phyloP scores from a whole-genome alignment of 257 asterid species.

The Penstemon newberryi region DNA sequence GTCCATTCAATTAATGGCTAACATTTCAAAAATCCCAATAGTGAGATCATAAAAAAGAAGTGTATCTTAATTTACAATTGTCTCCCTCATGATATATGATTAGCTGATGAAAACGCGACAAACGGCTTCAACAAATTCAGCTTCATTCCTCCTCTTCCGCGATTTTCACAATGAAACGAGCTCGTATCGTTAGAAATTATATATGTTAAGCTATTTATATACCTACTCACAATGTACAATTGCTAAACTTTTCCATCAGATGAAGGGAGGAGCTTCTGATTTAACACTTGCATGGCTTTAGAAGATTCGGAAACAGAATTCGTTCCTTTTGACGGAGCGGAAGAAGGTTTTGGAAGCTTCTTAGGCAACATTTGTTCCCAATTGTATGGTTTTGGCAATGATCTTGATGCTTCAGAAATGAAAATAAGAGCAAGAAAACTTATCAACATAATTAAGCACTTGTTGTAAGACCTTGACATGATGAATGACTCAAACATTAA shows the following conservation, averaged over 20 bases:
- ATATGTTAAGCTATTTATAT: constrained; percentile 17
- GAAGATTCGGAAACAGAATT: constrained; percentile 50
- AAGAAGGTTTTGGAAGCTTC: constrained; percentile 78
- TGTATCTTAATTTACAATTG: constrained; percentile 11
- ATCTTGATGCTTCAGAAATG: constrained; percentile 65
- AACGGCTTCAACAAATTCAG: constrained; percentile 2
- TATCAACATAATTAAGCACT: constrained; percentile 37
- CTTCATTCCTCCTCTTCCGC: neutral
- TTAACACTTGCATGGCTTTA: constrained; percentile 29
- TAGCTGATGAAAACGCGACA: neutral
- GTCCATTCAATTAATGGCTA: constrained; percentile 3
- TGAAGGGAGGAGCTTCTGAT: constrained; percentile 49
- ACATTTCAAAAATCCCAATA: constrained; percentile 25
- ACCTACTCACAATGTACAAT: neutral
- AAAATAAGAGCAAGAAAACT: constrained; percentile 53
- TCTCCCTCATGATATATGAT: neutral
- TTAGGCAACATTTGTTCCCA: constrained; percentile 93
- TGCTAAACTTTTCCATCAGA: constrained; percentile 60
- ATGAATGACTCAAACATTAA: constrained; percentile 23
- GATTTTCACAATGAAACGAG: neutral
- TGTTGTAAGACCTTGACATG: constrained; percentile 50
- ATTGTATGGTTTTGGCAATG: constrained; percentile 46
- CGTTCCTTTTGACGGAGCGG: constrained; percentile 82
- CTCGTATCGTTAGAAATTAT: constrained; percentile 23
- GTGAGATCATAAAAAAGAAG: constrained; percentile 26